phyloP scores from a whole-genome alignment of 441 rosid genomes.

The Capsella rubella region DNA sequence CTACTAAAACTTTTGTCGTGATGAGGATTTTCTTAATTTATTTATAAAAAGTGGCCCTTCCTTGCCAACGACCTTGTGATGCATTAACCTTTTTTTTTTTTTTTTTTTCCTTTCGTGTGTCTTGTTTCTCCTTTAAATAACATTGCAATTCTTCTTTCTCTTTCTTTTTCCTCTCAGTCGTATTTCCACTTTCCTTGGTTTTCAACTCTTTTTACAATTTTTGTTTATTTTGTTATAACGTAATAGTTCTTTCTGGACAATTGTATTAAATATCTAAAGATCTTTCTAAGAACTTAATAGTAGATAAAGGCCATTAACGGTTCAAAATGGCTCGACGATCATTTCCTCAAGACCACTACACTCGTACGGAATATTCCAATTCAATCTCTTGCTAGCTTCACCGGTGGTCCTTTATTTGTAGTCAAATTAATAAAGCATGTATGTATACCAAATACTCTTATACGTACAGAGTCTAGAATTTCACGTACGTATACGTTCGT shows the following conservation, averaged over 20 bases:
- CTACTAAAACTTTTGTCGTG: slow-evolving; percentile 44
- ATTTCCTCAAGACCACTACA: not conserved
- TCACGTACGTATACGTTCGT: not conserved
- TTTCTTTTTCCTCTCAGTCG: slow-evolving; percentile 25
- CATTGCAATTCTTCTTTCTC: slow-evolving; percentile 29
- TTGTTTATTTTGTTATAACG: not conserved
- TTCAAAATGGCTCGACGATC: slow-evolving; percentile 19
- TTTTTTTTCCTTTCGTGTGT: not conserved
- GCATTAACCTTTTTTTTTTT: slow-evolving; percentile 32
- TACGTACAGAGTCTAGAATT: not conserved
- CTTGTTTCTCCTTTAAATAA: slow-evolving; percentile 47
- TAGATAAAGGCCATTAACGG: slow-evolving; percentile 3
- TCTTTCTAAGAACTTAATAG: slow-evolving; percentile 37
- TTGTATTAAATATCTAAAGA: slow-evolving; percentile 21
- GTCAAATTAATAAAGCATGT: not conserved
- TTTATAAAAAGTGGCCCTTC: slow-evolving; percentile 13
- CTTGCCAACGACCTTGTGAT: slow-evolving; percentile 37
- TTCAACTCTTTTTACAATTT: slow-evolving; percentile 25
- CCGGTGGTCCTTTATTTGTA: slow-evolving; percentile 1
- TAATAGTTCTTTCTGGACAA: not conserved
- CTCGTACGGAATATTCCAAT: not conserved
- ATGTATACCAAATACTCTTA: not conserved
- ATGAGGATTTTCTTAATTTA: slow-evolving; percentile 19
- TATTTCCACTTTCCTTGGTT: slow-evolving; percentile 34
- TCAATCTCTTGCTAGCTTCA: not conserved